A percentile compares a stretch with the other conserved stretches of the same genome.
These are phyloP conservation scores for Pouteria glomerata DNA, from an alignment of 148 eudicot genomes.

Conservation along the genomic window DNA sequence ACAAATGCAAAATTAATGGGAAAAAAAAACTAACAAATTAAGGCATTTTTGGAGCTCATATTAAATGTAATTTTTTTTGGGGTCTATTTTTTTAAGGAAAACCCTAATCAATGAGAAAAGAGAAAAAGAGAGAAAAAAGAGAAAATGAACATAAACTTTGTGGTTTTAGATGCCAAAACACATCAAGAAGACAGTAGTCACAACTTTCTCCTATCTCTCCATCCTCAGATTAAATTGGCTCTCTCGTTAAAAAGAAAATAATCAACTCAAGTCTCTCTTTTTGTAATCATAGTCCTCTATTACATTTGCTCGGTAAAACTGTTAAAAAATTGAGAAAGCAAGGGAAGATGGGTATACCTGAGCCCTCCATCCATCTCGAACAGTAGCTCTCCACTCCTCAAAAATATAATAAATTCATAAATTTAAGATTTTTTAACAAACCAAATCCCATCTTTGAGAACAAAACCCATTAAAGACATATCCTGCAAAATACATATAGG, in stretches of 20 bases:
- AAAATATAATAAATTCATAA: too few relatives aligned
- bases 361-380: neutral
- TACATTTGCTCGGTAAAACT: neutral
- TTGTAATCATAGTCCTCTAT: slow-evolving; percentile 22
- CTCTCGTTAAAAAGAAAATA: neutral
- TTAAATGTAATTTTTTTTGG: slow-evolving; percentile 19
- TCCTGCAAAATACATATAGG: too few relatives aligned
- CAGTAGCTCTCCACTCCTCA: too few relatives aligned
- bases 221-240: neutral
- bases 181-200: slow-evolving; percentile 10
- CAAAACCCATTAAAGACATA: too few relatives aligned
- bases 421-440: too few relatives aligned
- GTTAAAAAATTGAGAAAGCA: neutral
- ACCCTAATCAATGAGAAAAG: slow-evolving; percentile 5
- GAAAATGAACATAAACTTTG: too few relatives aligned
- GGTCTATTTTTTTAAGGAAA: slow-evolving; percentile 9
- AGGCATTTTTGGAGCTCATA: slow-evolving; percentile 17
- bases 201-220: neutral
- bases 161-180: slow-evolving; percentile 12
- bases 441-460: too few relatives aligned
- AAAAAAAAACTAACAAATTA: neutral
- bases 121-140: too few relatives aligned
- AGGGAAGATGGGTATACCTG: neutral
- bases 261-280: slow-evolving; percentile 33
- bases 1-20: neutral